A percentile compares a stretch with the other conserved stretches of the same genome.
Evolutionary conservation across 768 basidiomycete genomes (phyloP).

Genomic region (Podaxis pistillaris): DNA sequence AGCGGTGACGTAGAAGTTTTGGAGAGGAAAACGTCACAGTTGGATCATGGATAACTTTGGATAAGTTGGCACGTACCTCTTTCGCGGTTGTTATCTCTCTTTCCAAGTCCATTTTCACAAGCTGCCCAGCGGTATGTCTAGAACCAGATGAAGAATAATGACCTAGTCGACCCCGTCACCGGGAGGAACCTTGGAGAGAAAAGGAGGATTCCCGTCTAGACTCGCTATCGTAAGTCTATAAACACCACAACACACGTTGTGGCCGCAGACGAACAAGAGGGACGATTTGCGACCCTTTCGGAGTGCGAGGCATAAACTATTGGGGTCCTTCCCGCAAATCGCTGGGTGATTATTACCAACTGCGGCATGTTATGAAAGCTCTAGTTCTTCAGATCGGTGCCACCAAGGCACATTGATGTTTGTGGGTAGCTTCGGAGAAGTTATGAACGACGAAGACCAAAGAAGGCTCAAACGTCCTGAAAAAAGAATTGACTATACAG

Average conservation of each 20-base stretch:
- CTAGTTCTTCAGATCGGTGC: not conserved
- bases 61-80: not conserved
- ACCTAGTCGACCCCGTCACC: not conserved
- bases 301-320: not conserved
- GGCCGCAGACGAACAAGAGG: not conserved
- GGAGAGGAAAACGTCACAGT: not conserved
- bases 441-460: not conserved
- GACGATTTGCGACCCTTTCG: not conserved
- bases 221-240: not conserved
- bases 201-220: not conserved
- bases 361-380: not conserved
- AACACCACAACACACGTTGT: not conserved
- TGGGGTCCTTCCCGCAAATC: not conserved
- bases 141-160: not conserved
- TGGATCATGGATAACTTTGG: not conserved
- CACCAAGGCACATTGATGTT: constrained; percentile 1
- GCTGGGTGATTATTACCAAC: constrained; percentile 1
- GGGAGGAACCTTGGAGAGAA: not conserved
- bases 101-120: too few relatives aligned
- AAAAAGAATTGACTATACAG: not conserved
- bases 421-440: not conserved
- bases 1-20: not conserved
- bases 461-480: not conserved
- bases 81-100: not conserved
- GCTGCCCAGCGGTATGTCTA: not conserved